Evolutionary conservation across 768 basidiomycete genomes (phyloP).

Genomic region (Mycena vitilis): DNA sequence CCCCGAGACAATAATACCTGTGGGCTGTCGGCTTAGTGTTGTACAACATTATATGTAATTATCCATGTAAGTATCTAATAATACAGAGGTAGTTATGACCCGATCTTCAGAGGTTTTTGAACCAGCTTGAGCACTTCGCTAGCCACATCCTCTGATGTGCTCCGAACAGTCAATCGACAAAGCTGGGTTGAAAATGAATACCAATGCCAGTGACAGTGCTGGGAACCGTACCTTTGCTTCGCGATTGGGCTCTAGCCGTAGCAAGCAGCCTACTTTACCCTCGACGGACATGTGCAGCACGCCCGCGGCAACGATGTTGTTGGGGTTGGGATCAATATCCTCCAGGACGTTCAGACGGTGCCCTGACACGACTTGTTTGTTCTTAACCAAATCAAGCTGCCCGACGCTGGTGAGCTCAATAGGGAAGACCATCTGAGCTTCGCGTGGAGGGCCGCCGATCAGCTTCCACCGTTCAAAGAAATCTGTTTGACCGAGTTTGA

Average conservation of each 20-base stretch:
- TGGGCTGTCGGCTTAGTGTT: slow-evolving; percentile 20
- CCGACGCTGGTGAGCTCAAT: slow-evolving; percentile 75
- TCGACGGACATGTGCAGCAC: slow-evolving; percentile 91
- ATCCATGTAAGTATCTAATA: slow-evolving; percentile 38
- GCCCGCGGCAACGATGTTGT: slow-evolving; percentile 94
- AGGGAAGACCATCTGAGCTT: slow-evolving; percentile 90
- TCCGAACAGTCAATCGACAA: slow-evolving; percentile 92
- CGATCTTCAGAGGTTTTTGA: slow-evolving; percentile 56
- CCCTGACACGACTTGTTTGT: slow-evolving; percentile 83
- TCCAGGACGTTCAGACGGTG: slow-evolving; percentile 81
- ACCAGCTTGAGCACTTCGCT: slow-evolving; percentile 71
- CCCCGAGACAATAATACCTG: slow-evolving; percentile 26
- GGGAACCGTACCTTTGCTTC: slow-evolving; percentile 84
- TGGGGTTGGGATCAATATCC: slow-evolving; percentile 93
- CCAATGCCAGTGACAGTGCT: slow-evolving; percentile 1
- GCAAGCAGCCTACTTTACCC: slow-evolving; percentile 95
- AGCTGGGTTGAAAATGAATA: slow-evolving; percentile 61
- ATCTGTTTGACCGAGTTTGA: slow-evolving; percentile 82
- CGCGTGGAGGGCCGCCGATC: slow-evolving; percentile 95
- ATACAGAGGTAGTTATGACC: slow-evolving; percentile 40
- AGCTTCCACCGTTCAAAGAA: slow-evolving; percentile 99
- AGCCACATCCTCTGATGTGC: slow-evolving; percentile 93
- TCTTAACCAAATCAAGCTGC: slow-evolving; percentile 78
- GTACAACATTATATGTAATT: slow-evolving; percentile 36
- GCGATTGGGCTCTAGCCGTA: slow-evolving; percentile 93